Conservation (phyloP, 495 filamentous ascomycete species). For the Penicillium mononematosum region DNA sequence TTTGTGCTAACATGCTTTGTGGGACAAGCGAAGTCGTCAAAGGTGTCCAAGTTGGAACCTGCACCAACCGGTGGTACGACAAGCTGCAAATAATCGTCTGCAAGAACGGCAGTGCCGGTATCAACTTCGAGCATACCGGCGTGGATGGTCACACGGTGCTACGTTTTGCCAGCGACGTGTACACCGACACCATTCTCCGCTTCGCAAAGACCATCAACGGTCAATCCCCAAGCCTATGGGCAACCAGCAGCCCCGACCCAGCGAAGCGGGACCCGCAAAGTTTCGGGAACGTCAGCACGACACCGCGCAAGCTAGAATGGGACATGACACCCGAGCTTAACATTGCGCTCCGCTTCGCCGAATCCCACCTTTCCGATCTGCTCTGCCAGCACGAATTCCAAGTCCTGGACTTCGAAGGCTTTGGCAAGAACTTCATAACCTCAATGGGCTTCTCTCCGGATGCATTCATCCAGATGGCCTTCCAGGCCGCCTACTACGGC, state of each 20-base stretch:
- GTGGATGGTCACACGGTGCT: slow-evolving; percentile 97
- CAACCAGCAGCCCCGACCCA: slow-evolving; percentile 86
- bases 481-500: slow-evolving; percentile 97
- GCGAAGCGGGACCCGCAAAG: slow-evolving; percentile 89
- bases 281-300: slow-evolving; percentile 93
- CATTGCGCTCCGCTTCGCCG: slow-evolving; percentile 90
- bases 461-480: slow-evolving; percentile 98
- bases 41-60: slow-evolving; percentile 94
- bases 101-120: slow-evolving; percentile 95
- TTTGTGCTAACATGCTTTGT: slow-evolving; percentile 98
- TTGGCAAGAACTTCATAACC: slow-evolving; percentile 97
- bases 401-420: slow-evolving; percentile 83
- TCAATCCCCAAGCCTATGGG: slow-evolving; percentile 87
- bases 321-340: slow-evolving; percentile 91
- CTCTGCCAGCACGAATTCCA: slow-evolving; percentile 97
- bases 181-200: slow-evolving; percentile 96
- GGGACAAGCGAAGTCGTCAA: slow-evolving; percentile 87
- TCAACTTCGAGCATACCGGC: slow-evolving; percentile 99
- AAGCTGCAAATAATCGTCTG: slow-evolving; percentile 99
- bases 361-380: slow-evolving; percentile 89
- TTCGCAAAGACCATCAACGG: slow-evolving; percentile 97
- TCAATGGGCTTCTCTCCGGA: slow-evolving; percentile 96
- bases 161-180: slow-evolving; percentile 92
- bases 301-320: slow-evolving; percentile 96
- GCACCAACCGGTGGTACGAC: slow-evolving; percentile 98